phyloP scores from a whole-genome alignment of 805 yeast genomes.

The Saturnispora mendoncae region DNA sequence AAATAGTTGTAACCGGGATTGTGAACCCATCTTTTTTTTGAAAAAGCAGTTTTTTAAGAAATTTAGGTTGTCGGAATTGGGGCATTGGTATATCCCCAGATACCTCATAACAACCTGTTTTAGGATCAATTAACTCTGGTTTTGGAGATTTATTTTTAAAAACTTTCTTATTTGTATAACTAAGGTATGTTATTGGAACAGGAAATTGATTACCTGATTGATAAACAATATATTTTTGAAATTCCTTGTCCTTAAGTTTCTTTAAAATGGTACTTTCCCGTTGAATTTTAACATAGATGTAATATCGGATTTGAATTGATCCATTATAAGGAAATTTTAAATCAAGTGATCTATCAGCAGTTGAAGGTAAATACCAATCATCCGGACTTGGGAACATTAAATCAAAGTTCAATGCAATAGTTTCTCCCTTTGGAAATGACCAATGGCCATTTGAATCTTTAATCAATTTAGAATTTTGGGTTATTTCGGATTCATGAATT shows the following conservation, averaged over 20 bases:
- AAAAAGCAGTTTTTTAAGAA: neutral
- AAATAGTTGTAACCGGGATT: neutral
- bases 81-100: neutral
- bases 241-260: neutral
- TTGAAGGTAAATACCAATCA: slow-evolving; percentile 2
- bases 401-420: neutral
- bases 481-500: neutral
- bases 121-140: slow-evolving; percentile 1
- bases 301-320: neutral
- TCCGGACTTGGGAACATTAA: neutral
- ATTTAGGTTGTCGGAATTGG: neutral
- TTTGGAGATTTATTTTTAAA: neutral
- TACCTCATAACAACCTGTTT: neutral
- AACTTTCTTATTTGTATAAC: neutral
- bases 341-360: neutral
- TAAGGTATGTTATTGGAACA: neutral
- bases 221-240: neutral
- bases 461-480: neutral
- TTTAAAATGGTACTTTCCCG: neutral
- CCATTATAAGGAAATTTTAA: neutral
- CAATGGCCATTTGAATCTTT: neutral
- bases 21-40: neutral
- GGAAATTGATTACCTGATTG: slow-evolving; percentile 3
- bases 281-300: neutral
- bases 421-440: neutral